Percentiles rank a stretch among this genome's conserved stretches.
These are phyloP conservation scores for Rhinocladiella mackenziei DNA, from an alignment of 2,329 filamentous ascomycete genomes.

Conservation along the genomic window DNA sequence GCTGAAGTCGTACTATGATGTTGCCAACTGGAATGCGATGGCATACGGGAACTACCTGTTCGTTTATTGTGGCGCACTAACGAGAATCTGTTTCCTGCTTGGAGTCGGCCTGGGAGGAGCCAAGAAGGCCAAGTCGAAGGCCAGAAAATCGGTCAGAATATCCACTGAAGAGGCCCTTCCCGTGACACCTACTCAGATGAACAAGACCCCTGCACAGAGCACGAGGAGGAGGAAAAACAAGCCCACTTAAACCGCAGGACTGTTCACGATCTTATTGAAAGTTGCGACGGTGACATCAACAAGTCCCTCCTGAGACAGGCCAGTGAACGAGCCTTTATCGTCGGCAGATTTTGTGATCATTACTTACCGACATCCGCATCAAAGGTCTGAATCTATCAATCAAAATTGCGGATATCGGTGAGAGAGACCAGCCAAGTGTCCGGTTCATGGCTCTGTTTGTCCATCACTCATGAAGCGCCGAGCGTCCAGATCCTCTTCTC, in stretches of 20 bases:
- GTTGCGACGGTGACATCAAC: too few species aligned
- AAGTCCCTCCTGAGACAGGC: too few species aligned
- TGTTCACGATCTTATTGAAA: background rate
- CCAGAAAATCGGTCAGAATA: slow-evolving; percentile 18
- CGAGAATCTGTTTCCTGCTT: slow-evolving; percentile 57
- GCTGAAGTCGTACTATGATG: slow-evolving; percentile 59
- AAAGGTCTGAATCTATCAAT: too few species aligned
- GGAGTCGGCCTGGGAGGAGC: slow-evolving; percentile 47
- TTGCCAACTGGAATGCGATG: slow-evolving; percentile 61
- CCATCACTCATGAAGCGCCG: too few species aligned
- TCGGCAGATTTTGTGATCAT: too few species aligned
- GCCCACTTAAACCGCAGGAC: slow-evolving; percentile 3
- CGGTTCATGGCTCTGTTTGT: too few species aligned
- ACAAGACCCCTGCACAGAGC: slow-evolving; percentile 24
- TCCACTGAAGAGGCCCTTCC: slow-evolving; percentile 11
- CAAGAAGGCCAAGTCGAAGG: slow-evolving; percentile 17
- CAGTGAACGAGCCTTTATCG: too few species aligned
- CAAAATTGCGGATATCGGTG: too few species aligned
- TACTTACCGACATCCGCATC: too few species aligned
- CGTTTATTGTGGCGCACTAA: slow-evolving; percentile 62
- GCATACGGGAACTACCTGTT: slow-evolving; percentile 66
- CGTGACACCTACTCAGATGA: slow-evolving; percentile 20
- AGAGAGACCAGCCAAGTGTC: too few species aligned
- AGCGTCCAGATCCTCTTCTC: too few species aligned
- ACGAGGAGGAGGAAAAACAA: slow-evolving; percentile 24